Percentiles rank a stretch among this genome's conserved stretches.
Evolutionary conservation across 805 yeast genomes (phyloP).

Genomic region (Candida schatavii): DNA sequence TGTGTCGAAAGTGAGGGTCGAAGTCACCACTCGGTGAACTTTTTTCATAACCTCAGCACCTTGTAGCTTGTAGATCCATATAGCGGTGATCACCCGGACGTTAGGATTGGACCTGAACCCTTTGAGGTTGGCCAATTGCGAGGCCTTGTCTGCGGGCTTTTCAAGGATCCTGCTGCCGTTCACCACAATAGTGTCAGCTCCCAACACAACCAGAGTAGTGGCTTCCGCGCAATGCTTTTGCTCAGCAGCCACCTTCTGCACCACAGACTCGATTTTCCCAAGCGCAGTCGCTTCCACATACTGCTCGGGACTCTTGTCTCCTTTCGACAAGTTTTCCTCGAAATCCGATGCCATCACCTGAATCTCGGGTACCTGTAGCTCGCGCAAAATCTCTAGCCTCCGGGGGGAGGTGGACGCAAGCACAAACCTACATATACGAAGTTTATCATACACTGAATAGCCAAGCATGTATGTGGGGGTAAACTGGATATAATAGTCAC

Average conservation of each 20-base stretch:
- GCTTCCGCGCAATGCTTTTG: slow-evolving; percentile 25
- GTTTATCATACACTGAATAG: slow-evolving; percentile 13
- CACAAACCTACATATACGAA: slow-evolving; percentile 37
- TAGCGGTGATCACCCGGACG: slow-evolving; percentile 34
- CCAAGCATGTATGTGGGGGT: slow-evolving; percentile 1
- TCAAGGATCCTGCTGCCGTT: slow-evolving; percentile 64
- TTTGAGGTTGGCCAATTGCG: slow-evolving; percentile 29
- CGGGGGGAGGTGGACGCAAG: slow-evolving; percentile 87
- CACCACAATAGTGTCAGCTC: slow-evolving; percentile 82
- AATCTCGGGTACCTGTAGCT: slow-evolving; percentile 46
- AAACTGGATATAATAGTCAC: no score
- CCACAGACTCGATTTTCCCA: slow-evolving; percentile 64
- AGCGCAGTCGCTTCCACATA: slow-evolving; percentile 73
- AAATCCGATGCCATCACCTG: slow-evolving; percentile 62
- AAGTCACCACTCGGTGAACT: not conserved
- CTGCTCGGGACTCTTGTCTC: slow-evolving; percentile 36
- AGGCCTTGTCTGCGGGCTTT: slow-evolving; percentile 54
- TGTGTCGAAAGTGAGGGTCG: slow-evolving; percentile 42
- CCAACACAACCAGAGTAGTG: slow-evolving; percentile 26
- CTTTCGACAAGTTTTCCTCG: slow-evolving; percentile 71
- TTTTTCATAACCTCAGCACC: slow-evolving; percentile 4
- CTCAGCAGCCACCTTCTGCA: slow-evolving; percentile 36
- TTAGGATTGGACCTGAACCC: slow-evolving; percentile 18
- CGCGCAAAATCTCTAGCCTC: slow-evolving; percentile 62
- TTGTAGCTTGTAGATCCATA: slow-evolving; percentile 20